These are phyloP conservation scores for Penicillium tannophilum DNA, from an alignment of 495 filamentous ascomycete genomes.

Conservation along the genomic window DNA sequence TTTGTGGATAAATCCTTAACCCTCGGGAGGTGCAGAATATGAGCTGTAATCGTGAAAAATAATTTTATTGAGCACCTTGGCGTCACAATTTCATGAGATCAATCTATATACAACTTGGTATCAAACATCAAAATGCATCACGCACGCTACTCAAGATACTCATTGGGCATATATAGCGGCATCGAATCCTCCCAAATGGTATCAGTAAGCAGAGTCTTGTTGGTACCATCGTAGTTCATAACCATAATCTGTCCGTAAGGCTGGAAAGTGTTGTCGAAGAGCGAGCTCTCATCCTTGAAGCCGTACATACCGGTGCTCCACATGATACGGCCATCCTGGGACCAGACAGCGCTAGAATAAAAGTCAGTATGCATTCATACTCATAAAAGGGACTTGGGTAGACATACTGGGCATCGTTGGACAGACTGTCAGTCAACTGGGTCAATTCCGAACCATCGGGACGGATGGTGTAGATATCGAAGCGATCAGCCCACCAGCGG, in stretches of 20 bases:
- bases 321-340: slow-evolving; percentile 37
- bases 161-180: slow-evolving; percentile 31
- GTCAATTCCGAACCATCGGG: slow-evolving; percentile 10
- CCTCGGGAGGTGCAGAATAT: too few relatives aligned
- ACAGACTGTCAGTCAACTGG: slow-evolving; percentile 9
- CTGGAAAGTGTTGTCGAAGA: slow-evolving; percentile 41
- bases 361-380: background rate
- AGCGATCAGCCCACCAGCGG: slow-evolving; percentile 6
- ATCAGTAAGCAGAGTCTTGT: slow-evolving; percentile 34
- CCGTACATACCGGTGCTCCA: slow-evolving; percentile 39
- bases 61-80: too few relatives aligned
- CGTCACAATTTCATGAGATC: background rate
- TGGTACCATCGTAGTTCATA: slow-evolving; percentile 36
- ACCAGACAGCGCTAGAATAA: slow-evolving; percentile 36
- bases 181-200: slow-evolving; percentile 42
- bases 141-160: background rate
- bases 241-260: slow-evolving; percentile 38
- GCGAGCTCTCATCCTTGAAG: slow-evolving; percentile 35
- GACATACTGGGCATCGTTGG: slow-evolving; percentile 15
- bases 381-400: background rate
- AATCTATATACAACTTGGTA: slow-evolving; percentile 1
- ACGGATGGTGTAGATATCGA: slow-evolving; percentile 12
- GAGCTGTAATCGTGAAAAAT: too few relatives aligned
- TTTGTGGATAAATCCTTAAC: too few relatives aligned
- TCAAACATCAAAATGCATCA: background rate